phyloP scores from a whole-genome alignment of 148 eudicot genomes.

The Limonium bicolor region DNA sequence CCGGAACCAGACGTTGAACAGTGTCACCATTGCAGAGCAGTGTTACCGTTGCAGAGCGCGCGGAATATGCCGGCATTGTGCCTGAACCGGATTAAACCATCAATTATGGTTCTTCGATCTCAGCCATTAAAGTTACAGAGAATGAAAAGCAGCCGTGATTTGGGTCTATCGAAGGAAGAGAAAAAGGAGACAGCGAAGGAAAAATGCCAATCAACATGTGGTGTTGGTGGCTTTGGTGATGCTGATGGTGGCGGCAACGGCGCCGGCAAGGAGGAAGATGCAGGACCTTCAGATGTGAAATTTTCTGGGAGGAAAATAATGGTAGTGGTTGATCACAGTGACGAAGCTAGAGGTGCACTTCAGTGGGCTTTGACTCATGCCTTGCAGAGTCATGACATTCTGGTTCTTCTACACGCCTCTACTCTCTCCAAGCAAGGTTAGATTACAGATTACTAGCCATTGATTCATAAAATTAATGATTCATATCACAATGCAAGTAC shows the following conservation, averaged over 20 bases:
- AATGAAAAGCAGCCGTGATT: not conserved
- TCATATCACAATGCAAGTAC: no score
- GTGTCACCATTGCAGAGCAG: no score
- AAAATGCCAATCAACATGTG: no score
- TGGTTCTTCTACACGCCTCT: constrained; percentile 50
- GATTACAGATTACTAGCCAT: no score
- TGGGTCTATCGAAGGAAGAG: not conserved
- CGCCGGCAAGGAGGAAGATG: not conserved
- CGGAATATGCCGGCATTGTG: constrained; percentile 1
- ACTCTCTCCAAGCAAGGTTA: constrained; percentile 38
- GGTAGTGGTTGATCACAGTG: constrained; percentile 65
- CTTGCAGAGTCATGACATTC: constrained; percentile 40
- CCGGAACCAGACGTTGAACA: no score
- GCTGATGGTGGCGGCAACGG: not conserved
- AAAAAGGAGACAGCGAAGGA: not conserved
- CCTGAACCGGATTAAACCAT: constrained; percentile 8
- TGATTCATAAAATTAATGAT: no score
- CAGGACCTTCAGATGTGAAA: no score
- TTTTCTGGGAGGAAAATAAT: constrained; percentile 44
- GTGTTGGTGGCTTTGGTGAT: not conserved
- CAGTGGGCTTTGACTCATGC: constrained; percentile 82
- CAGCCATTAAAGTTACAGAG: constrained; percentile 3
- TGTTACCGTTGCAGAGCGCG: no score
- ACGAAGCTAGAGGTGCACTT: constrained; percentile 56
- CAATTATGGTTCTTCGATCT: not conserved